Evolutionary conservation across 169 alveolate genomes (phyloP).

Genomic region (Amoebophrya sp.): DNA sequence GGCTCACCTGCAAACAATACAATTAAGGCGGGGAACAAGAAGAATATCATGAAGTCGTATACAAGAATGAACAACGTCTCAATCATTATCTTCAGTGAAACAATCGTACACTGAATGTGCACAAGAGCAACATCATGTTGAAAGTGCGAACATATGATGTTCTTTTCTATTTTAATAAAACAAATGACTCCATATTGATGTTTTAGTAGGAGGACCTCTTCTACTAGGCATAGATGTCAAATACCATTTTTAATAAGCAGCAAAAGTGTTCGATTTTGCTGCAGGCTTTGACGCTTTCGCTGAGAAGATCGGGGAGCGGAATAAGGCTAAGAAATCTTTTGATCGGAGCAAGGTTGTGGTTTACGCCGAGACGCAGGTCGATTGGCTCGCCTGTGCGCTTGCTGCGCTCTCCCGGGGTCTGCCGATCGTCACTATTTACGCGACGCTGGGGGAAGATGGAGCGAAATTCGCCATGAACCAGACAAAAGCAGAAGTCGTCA

Average conservation of each 20-base stretch:
- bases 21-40: too few relatives aligned
- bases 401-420: neutral
- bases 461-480: neutral
- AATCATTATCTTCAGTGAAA: too few relatives aligned
- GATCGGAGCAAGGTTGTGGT: neutral
- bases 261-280: neutral
- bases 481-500: neutral
- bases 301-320: neutral
- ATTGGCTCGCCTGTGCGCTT: conserved; percentile 14
- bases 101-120: too few relatives aligned
- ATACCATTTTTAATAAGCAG: neutral
- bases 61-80: too few relatives aligned
- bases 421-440: neutral
- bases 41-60: neutral
- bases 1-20: neutral
- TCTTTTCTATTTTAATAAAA: neutral
- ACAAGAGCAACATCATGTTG: too few relatives aligned
- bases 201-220: neutral
- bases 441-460: conserved; percentile 1
- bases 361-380: conserved; percentile 22
- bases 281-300: neutral
- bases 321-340: neutral
- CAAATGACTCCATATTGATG: too few relatives aligned
- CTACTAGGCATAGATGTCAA: neutral
- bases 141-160: too few relatives aligned